Percentiles rank a stretch among this genome's conserved stretches.
phyloP scores from a whole-genome alignment of 768 basidiomycete genomes.

The Dentipellis sp. region DNA sequence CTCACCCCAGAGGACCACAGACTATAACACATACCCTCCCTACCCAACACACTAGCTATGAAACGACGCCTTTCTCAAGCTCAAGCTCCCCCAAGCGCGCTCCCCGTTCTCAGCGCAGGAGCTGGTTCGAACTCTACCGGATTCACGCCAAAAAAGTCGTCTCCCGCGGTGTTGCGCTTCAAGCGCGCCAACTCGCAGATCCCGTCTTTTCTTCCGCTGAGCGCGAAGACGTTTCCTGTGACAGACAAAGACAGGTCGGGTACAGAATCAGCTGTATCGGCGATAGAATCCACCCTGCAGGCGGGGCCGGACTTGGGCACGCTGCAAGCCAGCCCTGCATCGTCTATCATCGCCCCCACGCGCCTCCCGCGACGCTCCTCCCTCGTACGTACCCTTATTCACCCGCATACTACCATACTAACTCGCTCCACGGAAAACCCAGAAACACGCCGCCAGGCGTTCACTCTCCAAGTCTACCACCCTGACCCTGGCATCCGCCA shows the following conservation, averaged over 20 bases:
- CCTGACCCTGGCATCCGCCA: background rate
- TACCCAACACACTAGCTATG: too few relatives aligned
- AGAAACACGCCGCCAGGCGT: background rate
- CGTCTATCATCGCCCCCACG: background rate
- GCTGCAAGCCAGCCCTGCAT: background rate
- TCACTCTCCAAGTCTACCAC: background rate
- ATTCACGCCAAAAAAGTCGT: too few relatives aligned
- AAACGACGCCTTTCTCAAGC: too few relatives aligned
- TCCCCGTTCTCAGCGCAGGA: too few relatives aligned
- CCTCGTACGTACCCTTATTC: background rate
- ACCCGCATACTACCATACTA: background rate
- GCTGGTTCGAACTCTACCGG: too few relatives aligned
- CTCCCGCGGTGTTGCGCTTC: background rate
- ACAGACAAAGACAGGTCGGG: background rate
- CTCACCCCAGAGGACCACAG: too few relatives aligned
- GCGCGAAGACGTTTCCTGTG: background rate
- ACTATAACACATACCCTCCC: too few relatives aligned
- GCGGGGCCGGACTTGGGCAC: background rate
- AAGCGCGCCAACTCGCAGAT: background rate
- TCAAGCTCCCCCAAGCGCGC: too few relatives aligned
- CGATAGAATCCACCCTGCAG: background rate
- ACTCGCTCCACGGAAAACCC: too few relatives aligned
- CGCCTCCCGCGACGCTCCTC: background rate
- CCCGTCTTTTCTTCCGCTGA: background rate
- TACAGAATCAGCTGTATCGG: too few relatives aligned